A percentile compares a stretch with the other conserved stretches of the same genome.
Conservation (phyloP, 306 rosid species). For the Prunus persica region Prunus_persica_NCBIv2 NC_034010.1:26949501-26950000, state of each 20-base stretch:
- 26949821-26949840: background rate
- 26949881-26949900: background rate
- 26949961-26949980: no score
- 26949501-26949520: background rate
- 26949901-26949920: background rate
- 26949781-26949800: constrained; percentile 2
- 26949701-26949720: background rate
- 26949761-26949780: background rate
- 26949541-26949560: background rate
- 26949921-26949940: background rate
- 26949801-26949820: background rate
- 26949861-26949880: background rate
- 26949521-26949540: background rate
- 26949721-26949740: background rate
- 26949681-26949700: background rate
- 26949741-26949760: background rate
- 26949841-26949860: background rate
- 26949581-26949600: background rate
- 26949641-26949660: background rate
- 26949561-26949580: background rate
- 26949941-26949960: no score
- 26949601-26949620: background rate
- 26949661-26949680: background rate
- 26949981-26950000: no score
- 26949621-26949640: background rate